Conservation (phyloP, 2,329 filamentous ascomycete genomes). For the Proliferodiscus dingleyae region DNA sequence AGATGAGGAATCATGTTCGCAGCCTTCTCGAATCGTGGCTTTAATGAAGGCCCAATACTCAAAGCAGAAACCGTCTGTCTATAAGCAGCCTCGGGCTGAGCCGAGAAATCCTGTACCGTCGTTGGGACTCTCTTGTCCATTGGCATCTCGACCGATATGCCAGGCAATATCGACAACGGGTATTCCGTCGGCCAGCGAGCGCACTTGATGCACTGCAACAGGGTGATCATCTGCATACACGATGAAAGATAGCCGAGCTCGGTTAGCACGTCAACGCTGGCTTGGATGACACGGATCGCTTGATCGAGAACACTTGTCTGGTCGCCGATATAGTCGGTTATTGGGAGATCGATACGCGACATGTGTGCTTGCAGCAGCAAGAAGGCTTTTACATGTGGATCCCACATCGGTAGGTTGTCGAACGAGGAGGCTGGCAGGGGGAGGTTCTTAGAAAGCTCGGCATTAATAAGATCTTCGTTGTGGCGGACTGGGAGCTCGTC, state of each 20-base stretch:
- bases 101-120: constrained; percentile 30
- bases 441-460: constrained; percentile 76
- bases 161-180: constrained; percentile 73
- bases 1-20: constrained; percentile 66
- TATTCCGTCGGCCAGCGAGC: constrained; percentile 86
- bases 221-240: constrained; percentile 72
- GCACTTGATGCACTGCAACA: constrained; percentile 89
- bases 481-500: constrained; percentile 96
- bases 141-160: constrained; percentile 44
- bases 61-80: constrained; percentile 47
- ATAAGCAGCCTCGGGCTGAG: constrained; percentile 27
- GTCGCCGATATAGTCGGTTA: constrained; percentile 95
- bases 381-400: constrained; percentile 96
- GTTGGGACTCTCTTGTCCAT: constrained; percentile 26
- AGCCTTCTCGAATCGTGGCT: constrained; percentile 47
- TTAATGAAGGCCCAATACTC: constrained; percentile 36
- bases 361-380: constrained; percentile 92
- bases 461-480: constrained; percentile 97
- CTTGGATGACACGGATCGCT: constrained; percentile 93
- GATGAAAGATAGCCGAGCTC: constrained; percentile 80
- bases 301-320: constrained; percentile 88
- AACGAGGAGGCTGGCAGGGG: constrained; percentile 46
- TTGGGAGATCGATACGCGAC: constrained; percentile 85
- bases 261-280: constrained; percentile 86
- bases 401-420: constrained; percentile 84